These are phyloP conservation scores for Patellifolia procumbens DNA, from an alignment of 179 eudicot genomes.

Conservation along the genomic window DNA sequence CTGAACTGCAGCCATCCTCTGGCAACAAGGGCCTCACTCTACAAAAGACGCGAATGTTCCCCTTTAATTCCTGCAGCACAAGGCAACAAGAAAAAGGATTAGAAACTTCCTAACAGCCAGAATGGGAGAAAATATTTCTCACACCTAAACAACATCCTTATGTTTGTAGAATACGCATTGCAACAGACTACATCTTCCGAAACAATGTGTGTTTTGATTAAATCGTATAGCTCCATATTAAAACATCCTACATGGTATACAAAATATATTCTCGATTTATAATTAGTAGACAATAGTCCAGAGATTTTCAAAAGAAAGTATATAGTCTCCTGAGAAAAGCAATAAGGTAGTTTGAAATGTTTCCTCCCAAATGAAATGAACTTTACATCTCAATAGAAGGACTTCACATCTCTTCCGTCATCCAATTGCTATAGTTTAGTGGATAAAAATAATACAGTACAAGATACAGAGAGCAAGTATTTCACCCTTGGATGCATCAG, in stretches of 20 bases:
- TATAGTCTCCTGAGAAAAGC: background rate
- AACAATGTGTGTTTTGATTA: background rate
- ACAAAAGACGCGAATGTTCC: conserved; percentile 84
- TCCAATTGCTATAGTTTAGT: background rate
- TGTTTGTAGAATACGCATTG: background rate
- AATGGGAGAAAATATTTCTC: background rate
- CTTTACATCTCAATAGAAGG: background rate
- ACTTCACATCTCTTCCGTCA: background rate
- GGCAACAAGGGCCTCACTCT: conserved; percentile 75
- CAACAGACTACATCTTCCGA: background rate
- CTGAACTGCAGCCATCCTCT: conserved; percentile 56
- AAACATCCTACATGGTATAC: background rate
- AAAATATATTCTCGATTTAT: too few species aligned
- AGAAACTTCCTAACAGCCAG: background rate
- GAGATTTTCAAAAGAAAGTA: too few species aligned
- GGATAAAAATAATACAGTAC: too few species aligned
- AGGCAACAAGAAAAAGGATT: background rate
- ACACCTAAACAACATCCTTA: background rate
- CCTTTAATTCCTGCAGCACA: conserved; percentile 66
- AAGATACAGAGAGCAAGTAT: background rate
- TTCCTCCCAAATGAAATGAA: background rate
- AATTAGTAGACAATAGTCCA: background rate
- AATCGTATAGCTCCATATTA: too few species aligned
- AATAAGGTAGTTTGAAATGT: background rate
- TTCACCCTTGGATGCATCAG: background rate